Percentiles rank a stretch among this genome's conserved stretches.
Conservation (phyloP, 306 rosid genomes). For the Hippophae tibetana region DNA sequence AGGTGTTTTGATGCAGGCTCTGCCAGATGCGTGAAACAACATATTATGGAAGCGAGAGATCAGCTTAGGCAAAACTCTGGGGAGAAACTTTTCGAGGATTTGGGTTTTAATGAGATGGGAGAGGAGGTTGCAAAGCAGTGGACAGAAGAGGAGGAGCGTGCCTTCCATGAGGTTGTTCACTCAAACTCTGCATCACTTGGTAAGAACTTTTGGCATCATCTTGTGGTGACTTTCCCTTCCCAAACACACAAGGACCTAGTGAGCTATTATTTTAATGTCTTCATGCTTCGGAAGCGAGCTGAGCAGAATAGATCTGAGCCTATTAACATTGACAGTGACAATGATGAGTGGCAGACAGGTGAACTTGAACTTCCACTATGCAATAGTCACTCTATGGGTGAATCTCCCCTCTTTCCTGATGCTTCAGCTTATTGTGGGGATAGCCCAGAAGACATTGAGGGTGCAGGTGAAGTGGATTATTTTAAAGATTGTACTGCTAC, state of each 20-base stretch:
- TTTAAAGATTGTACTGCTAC: not conserved
- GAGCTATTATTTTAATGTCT: conserved; percentile 35
- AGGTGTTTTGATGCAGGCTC: conserved; percentile 28
- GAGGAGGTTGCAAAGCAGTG: conserved; percentile 25
- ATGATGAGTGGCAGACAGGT: conserved; percentile 27
- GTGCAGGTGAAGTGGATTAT: conserved; percentile 14
- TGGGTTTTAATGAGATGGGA: conserved; percentile 35
- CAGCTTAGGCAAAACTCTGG: conserved; percentile 24
- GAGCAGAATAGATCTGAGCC: conserved; percentile 28
- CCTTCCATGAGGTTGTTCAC: conserved; percentile 20
- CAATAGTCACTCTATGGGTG: conserved; percentile 21
- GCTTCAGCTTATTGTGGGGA: conserved; percentile 10
- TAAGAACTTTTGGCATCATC: conserved; percentile 27
- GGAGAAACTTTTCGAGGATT: conserved; percentile 14
- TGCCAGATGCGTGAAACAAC: conserved; percentile 26
- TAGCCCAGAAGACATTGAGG: conserved; percentile 21
- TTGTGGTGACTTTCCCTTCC: conserved; percentile 22
- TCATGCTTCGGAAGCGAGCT: conserved; percentile 27
- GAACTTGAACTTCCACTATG: conserved; percentile 15
- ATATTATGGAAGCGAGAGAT: conserved; percentile 22
- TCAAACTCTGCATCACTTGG: conserved; percentile 29
- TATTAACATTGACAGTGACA: conserved; percentile 25
- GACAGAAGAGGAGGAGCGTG: conserved; percentile 27
- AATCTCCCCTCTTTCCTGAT: conserved; percentile 20
- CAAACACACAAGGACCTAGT: conserved; percentile 21